These are phyloP conservation scores for Phytophthora pinifolia DNA, from an alignment of 352 stramenopile species.

Conservation along the genomic window DNA sequence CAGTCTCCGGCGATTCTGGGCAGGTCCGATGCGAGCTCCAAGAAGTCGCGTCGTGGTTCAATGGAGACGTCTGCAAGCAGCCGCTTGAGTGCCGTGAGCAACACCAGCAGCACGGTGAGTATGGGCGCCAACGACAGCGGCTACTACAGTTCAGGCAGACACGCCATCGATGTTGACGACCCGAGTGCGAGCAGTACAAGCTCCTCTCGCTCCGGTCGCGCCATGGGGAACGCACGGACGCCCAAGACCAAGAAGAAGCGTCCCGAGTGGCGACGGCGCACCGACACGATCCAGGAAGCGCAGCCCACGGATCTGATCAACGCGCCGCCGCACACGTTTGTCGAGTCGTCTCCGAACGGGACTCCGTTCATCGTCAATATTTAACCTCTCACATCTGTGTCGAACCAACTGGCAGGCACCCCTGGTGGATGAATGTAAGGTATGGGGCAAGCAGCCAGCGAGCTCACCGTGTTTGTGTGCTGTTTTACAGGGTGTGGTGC, in stretches of 20 bases:
- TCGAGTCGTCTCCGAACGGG: conserved; percentile 53
- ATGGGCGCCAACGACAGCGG: conserved; percentile 36
- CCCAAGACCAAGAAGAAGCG: conserved; percentile 38
- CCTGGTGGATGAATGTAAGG: conserved; percentile 25
- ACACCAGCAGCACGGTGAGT: conserved; percentile 29
- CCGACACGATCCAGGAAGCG: conserved; percentile 41
- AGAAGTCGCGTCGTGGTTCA: conserved; percentile 26
- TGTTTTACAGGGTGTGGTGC: conserved; percentile 27
- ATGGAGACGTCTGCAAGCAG: conserved; percentile 31
- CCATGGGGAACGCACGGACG: conserved; percentile 17
- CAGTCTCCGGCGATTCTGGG: conserved; percentile 34
- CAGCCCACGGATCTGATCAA: conserved; percentile 34
- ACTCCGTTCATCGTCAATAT: conserved; percentile 62
- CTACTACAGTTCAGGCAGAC: conserved; percentile 17
- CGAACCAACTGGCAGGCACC: background rate
- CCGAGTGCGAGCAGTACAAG: conserved; percentile 25
- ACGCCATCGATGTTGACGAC: conserved; percentile 12
- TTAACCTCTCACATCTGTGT: conserved; percentile 32
- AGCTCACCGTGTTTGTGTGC: conserved; percentile 27
- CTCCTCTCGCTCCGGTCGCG: conserved; percentile 19
- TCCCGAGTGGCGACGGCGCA: conserved; percentile 39
- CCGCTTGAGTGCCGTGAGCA: conserved; percentile 27
- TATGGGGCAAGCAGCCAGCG: conserved; percentile 19
- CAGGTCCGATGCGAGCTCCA: conserved; percentile 20
- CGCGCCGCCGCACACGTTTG: conserved; percentile 32